Evolutionary conservation across 139 green algal genomes (phyloP).

Genomic region (Tetratostichococcus sp.): DNA sequence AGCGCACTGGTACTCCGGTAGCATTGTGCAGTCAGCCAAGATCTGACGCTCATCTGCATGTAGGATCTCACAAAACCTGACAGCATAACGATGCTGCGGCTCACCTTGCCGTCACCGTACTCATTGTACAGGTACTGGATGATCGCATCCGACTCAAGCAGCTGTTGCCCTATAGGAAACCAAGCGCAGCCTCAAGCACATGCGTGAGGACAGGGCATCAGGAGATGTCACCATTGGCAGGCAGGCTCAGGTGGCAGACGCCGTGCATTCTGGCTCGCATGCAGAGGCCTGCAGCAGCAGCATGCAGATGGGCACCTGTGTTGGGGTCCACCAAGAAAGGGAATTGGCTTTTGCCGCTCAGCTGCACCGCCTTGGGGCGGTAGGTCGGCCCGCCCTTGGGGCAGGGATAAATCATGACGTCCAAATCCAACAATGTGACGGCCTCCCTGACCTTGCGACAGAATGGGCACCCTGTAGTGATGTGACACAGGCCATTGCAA

Average conservation of each 20-base stretch:
- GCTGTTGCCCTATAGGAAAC: slow-evolving; percentile 40
- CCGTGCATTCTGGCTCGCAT: too few species aligned
- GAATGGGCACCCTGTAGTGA: slow-evolving; percentile 22
- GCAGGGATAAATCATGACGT: slow-evolving; percentile 76
- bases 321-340: slow-evolving; percentile 85
- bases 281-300: not conserved
- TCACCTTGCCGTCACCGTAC: slow-evolving; percentile 73
- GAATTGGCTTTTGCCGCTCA: slow-evolving; percentile 72
- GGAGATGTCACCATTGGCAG: too few species aligned
- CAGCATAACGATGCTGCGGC: too few species aligned
- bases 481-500: not conserved
- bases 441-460: slow-evolving; percentile 43
- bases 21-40: too few species aligned
- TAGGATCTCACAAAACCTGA: too few species aligned
- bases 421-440: slow-evolving; percentile 60
- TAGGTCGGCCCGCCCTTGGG: slow-evolving; percentile 60
- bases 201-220: too few species aligned
- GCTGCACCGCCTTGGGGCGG: slow-evolving; percentile 44
- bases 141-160: slow-evolving; percentile 91
- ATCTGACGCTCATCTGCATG: too few species aligned
- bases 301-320: slow-evolving; percentile 35
- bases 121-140: slow-evolving; percentile 82
- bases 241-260: too few species aligned
- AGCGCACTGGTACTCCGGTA: too few species aligned
- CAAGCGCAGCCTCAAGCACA: not conserved